These are phyloP conservation scores for sunflower (Helianthus annuus) DNA, from an alignment of 129 eudicot species.

Conservation along the genomic window DNA sequence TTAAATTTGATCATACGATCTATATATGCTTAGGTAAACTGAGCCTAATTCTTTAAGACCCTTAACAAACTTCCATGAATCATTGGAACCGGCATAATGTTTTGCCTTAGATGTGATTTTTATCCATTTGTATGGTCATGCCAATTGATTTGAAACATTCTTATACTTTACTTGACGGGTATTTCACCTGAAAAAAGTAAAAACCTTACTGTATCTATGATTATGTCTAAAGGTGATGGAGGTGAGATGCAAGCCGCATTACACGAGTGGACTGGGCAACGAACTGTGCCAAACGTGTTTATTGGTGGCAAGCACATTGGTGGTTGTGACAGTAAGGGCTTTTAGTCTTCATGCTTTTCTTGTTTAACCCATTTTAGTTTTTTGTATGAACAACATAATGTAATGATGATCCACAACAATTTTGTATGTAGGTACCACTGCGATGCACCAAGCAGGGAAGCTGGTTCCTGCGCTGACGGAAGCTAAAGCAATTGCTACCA, in stretches of 20 bases:
- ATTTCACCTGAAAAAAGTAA: neutral
- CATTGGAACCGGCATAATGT: neutral
- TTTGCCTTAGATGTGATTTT: slow-evolving; percentile 18
- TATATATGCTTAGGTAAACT: neutral
- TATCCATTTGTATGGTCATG: neutral
- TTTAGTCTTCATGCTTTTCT: neutral
- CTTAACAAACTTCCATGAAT: slow-evolving; percentile 7
- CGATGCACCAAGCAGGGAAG: slow-evolving; percentile 50
- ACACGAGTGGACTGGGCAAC: slow-evolving; percentile 65
- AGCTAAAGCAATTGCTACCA: slow-evolving; percentile 55
- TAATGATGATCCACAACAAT: neutral
- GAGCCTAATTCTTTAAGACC: slow-evolving; percentile 13
- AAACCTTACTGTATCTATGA: neutral
- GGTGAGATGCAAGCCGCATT: slow-evolving; percentile 82
- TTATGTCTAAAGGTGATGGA: slow-evolving; percentile 65
- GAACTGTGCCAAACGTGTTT: slow-evolving; percentile 92
- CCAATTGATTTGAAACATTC: slow-evolving; percentile 1
- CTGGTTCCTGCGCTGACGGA: slow-evolving; percentile 69
- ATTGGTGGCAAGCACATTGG: slow-evolving; percentile 92
- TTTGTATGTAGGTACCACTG: slow-evolving; percentile 41
- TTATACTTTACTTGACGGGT: neutral
- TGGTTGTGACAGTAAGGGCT: slow-evolving; percentile 74
- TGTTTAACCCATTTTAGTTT: neutral
- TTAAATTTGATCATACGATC: too few species aligned
- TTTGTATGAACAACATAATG: neutral